A percentile compares a stretch with the other conserved stretches of the same genome.
These are phyloP conservation scores for Trichoderma gracile DNA, from an alignment of 2,329 filamentous ascomycete genomes.

Conservation along the genomic window DNA sequence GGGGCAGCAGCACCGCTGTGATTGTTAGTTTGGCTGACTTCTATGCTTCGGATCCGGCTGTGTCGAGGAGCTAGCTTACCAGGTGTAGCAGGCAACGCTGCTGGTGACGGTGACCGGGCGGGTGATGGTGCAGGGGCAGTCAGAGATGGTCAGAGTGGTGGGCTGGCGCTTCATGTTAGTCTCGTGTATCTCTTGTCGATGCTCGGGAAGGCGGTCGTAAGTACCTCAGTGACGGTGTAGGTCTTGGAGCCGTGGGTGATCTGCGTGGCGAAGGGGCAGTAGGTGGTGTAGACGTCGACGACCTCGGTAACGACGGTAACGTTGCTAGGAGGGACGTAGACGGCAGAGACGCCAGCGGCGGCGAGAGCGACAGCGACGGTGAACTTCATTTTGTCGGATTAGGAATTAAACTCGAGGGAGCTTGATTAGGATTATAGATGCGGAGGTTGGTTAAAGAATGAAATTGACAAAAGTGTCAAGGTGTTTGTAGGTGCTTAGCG, in stretches of 20 bases:
- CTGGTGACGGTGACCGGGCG: conserved; percentile 57
- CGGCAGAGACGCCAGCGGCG: conserved; percentile 53
- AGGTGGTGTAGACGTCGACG: conserved; percentile 67
- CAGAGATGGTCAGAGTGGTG: conserved; percentile 69
- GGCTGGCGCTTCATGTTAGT: conserved; percentile 35
- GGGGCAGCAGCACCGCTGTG: conserved; percentile 40
- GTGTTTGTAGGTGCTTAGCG: conserved; percentile 43
- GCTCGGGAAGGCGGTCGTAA: conserved; percentile 29
- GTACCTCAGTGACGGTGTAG: conserved; percentile 67
- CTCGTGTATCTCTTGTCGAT: conserved; percentile 8
- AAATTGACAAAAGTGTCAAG: conserved; percentile 59
- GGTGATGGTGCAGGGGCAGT: conserved; percentile 70
- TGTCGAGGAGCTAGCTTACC: conserved; percentile 41
- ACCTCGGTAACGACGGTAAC: conserved; percentile 64
- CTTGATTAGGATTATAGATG: conserved; percentile 35
- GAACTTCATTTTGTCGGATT: conserved; percentile 67
- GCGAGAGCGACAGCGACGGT: conserved; percentile 54
- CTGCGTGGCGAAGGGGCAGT: conserved; percentile 67
- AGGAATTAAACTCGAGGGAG: conserved; percentile 42
- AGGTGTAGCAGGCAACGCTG: conserved; percentile 55
- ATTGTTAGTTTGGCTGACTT: conserved; percentile 27
- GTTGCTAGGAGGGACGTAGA: conserved; percentile 43
- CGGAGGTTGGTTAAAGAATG: conserved; percentile 51
- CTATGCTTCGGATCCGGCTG: too few relatives aligned
- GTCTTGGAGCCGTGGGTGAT: conserved; percentile 65